Evolutionary conservation across 805 yeast species (phyloP).

Genomic region (Candida morakotiae): DNA sequence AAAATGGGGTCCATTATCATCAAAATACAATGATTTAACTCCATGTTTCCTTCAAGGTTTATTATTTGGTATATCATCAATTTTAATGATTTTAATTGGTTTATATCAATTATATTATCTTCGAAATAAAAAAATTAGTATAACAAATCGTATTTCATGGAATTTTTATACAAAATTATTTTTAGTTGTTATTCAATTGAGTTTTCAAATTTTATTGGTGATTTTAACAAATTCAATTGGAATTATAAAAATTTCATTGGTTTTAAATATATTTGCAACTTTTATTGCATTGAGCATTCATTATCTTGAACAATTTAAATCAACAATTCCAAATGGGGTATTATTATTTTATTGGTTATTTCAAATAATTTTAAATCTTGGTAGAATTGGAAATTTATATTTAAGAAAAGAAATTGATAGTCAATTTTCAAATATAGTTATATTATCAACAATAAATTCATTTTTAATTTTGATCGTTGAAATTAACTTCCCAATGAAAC

Average conservation of each 20-base stretch:
- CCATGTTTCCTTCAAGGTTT: slow-evolving; percentile 58
- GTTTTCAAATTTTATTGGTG: slow-evolving; percentile 25
- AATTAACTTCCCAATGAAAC: slow-evolving; percentile 29
- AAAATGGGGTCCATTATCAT: slow-evolving; percentile 42
- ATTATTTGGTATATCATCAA: slow-evolving; percentile 37
- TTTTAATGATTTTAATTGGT: slow-evolving; percentile 43
- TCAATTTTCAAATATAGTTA: slow-evolving; percentile 19
- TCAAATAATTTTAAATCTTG: slow-evolving; percentile 42
- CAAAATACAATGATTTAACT: slow-evolving; percentile 48
- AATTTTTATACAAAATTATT: slow-evolving; percentile 40
- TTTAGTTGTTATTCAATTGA: slow-evolving; percentile 35
- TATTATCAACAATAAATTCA: slow-evolving; percentile 35
- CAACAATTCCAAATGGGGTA: slow-evolving; percentile 61
- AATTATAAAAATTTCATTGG: slow-evolving; percentile 22
- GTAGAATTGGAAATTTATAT: slow-evolving; percentile 39
- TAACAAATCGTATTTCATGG: slow-evolving; percentile 30
- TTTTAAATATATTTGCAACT: slow-evolving; percentile 36
- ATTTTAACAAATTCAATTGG: slow-evolving; percentile 14
- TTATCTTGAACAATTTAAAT: slow-evolving; percentile 67
- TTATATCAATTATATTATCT: slow-evolving; percentile 28
- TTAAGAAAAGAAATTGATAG: slow-evolving; percentile 29
- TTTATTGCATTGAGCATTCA: slow-evolving; percentile 55
- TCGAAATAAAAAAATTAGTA: slow-evolving; percentile 20
- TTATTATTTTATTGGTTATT: slow-evolving; percentile 76
- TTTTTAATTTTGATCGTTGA: slow-evolving; percentile 43